Base-by-base conservation (phyloP, 768 basidiomycete species). In the Lactarius indigo region DNA sequence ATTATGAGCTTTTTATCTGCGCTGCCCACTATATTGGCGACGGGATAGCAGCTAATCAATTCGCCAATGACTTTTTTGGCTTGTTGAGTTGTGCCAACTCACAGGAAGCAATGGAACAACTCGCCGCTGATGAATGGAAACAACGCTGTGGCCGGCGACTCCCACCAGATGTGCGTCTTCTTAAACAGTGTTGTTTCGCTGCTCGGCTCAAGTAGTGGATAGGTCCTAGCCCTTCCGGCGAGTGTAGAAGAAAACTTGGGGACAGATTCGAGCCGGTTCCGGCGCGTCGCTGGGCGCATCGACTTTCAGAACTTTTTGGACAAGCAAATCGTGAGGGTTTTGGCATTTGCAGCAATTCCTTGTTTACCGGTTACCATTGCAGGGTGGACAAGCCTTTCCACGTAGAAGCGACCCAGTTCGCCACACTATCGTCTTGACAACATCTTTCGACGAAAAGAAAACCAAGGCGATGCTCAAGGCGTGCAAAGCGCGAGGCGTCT, bases 21-120 rank as follows among this genome's bases (percentile, higher is more conserved):
- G 87, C 89, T 4, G 85, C 89, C 8, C 93, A 95, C 74, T 94
- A 89, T 75, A 75, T 94, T 57, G 92, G 91, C 23, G 93, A 95
- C 73, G 93, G 93, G 26, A 92, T 93, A 87, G 89, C 91, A 1
- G 80, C 93, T 20, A 91, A 94, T 76, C 82, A 84, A 66, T 90
- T 89, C 68, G 90, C 89, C 30, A 91, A 92, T 74, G 90, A 93
- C 70, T 87, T 94, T 73, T 89, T 93, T 74, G 75, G 78, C 20
- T 78, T 94, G 3, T 78, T 93, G 47, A 86, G 83, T 0, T 68
- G 72, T 56, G 71, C 69, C 5, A 72, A 66, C 56, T 72, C 73
- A 33, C 69, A 73, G 26, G 66, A 72, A 57, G 77, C 78, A 37
- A 70, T 79, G n/a, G 72, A 75, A 30, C 62, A 63, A 17, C 61